phyloP scores from a whole-genome alignment of 129 eudicot species.

The Oenanthe sinensis region DNA sequence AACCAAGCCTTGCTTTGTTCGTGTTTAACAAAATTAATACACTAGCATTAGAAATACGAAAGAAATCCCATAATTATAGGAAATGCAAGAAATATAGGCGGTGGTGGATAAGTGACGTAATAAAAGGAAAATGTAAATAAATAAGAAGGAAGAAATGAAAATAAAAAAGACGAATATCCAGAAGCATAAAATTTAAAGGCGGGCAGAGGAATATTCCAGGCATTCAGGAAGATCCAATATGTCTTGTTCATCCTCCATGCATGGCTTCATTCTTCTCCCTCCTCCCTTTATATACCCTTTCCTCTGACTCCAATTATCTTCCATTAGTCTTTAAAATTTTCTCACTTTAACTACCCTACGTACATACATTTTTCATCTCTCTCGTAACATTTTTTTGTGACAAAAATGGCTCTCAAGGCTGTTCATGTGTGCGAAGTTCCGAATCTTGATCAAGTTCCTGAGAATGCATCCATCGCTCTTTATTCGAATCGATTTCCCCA shows the following conservation, averaged over 20 bases:
- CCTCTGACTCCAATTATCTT: not conserved
- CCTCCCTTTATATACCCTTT: not conserved
- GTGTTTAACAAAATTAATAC: not conserved
- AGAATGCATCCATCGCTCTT: conserved; percentile 22
- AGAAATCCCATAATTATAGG: not conserved
- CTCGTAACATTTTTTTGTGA: not conserved
- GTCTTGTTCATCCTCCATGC: conserved; percentile 1
- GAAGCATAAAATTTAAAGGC: not conserved
- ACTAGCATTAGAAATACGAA: not conserved
- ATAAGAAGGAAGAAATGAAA: not conserved
- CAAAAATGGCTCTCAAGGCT: conserved; percentile 70
- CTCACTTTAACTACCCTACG: too few species aligned
- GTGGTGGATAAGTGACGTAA: conserved; percentile 3
- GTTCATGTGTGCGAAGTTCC: conserved; percentile 91
- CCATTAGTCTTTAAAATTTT: too few species aligned
- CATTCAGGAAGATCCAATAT: conserved; percentile 3
- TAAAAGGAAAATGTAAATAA: not conserved
- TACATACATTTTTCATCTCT: not conserved
- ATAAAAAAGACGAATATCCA: not conserved
- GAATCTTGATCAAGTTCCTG: conserved; percentile 56
- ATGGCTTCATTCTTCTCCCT: not conserved
- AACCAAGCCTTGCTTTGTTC: not conserved
- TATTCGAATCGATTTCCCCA: conserved; percentile 37
- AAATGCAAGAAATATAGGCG: not conserved
- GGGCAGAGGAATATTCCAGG: conserved; percentile 8